phyloP scores from a whole-genome alignment of 2,329 filamentous ascomycete species.

The Xylaria hypoxylon region DNA sequence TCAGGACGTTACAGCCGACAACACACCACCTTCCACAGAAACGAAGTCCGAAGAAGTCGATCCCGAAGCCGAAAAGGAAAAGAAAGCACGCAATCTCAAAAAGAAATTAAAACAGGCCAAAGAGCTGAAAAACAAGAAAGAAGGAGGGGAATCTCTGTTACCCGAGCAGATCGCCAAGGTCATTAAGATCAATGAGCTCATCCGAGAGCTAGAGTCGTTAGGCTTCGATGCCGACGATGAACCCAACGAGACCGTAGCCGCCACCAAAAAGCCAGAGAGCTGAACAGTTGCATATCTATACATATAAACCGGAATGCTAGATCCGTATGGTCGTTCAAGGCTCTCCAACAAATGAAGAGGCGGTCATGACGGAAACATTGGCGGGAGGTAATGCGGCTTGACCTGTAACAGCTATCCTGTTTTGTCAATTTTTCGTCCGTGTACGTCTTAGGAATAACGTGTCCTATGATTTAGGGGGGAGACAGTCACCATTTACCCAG shows the following conservation, averaged over 20 bases:
- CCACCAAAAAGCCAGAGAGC: constrained; percentile 21
- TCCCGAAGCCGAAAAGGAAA: constrained; percentile 83
- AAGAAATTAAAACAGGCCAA: constrained; percentile 96
- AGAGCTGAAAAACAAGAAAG: constrained; percentile 91
- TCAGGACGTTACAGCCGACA: constrained; percentile 66
- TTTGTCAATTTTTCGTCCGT: constrained; percentile 48
- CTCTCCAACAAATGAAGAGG: constrained; percentile 1
- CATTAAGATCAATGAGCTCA: constrained; percentile 94
- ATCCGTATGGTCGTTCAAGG: not conserved
- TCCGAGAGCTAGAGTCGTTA: constrained; percentile 85
- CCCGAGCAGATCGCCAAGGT: constrained; percentile 98
- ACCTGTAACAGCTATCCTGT: constrained; percentile 40
- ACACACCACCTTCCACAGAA: constrained; percentile 48
- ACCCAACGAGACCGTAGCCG: constrained; percentile 50
- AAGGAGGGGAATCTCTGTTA: constrained; percentile 82
- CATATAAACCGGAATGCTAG: not conserved
- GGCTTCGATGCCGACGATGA: constrained; percentile 87
- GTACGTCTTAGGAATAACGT: not conserved
- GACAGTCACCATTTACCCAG: not conserved
- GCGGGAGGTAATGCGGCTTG: constrained; percentile 42
- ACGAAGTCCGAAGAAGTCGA: constrained; percentile 62
- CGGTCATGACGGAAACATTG: constrained; percentile 4
- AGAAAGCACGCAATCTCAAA: constrained; percentile 89
- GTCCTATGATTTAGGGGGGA: not conserved
- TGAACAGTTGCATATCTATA: constrained; percentile 20